Evolutionary conservation across 2,329 filamentous ascomycete genomes (phyloP), one percentile per base, ranked within the genome.

Genomic region (Ophioceras dolichostomum): DNA sequence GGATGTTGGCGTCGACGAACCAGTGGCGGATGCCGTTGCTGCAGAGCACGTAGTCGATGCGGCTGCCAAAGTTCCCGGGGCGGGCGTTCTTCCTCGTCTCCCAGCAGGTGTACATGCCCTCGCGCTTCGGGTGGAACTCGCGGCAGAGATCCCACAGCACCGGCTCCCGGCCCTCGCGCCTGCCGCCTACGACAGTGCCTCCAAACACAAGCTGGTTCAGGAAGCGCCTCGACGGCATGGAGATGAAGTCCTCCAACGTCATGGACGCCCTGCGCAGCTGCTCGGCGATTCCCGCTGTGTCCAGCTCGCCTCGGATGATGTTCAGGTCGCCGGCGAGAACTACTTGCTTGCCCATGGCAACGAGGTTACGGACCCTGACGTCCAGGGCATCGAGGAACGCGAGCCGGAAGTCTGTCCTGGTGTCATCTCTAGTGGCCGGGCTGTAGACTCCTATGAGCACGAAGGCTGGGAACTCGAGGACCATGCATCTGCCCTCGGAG

Each of bases 41-140:
- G 54, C 86, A 94, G 4, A 96, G 68, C 14, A 98, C 73, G 57
- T 94, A 96, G 57, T 98, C 91, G 48, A 96, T 96, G 26, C 91
- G 76, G 38, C 84, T 82, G 5, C 91, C 91, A 56, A 82, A 93
- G 54, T 96, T 96, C 3, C 84, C 87, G 3, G 89, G 89, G n/a
- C 91, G 71, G n/a, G 85, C 84, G 57, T 96, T 96, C 52, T 87
- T 83, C 55, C 83, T 88, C 36, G 85, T 88, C 45, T 96, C 87
- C 89, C 89, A 96, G 56, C 89, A 94, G 0, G 91, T 96, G 56
- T 86, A 96, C 91, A 98, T 96, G 42, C 86, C 86, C 43, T 68
- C 66, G 28, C 91, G 72, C n/a, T 65, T 60, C 1, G 84, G 82
- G 51, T 95, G 83, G 51, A 88, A 93, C 19, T 72, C 73, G 34